Conservation (phyloP, 1,284 basidiomycete species). For the Tremellales sp. region DNA sequence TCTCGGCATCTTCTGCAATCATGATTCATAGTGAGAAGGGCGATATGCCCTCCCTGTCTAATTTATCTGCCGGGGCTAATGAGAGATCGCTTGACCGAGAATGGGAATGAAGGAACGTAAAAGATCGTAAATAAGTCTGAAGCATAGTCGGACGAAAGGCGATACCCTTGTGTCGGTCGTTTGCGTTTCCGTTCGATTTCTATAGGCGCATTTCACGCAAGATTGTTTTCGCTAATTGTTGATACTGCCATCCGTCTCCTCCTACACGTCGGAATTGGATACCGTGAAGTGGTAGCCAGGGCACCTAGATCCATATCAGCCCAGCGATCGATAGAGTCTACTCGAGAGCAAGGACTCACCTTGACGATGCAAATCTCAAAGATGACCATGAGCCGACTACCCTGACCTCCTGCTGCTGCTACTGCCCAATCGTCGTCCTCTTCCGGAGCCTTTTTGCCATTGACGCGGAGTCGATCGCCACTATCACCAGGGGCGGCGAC, state of each 20-base stretch:
- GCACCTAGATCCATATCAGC: constrained; percentile 63
- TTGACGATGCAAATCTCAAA: constrained; percentile 95
- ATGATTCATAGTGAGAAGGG: no score
- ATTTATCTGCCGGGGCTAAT: no score
- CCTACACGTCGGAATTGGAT: constrained; percentile 90
- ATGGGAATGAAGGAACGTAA: no score
- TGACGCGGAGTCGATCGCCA: constrained; percentile 6
- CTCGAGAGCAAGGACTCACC: constrained; percentile 53
- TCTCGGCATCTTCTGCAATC: no score
- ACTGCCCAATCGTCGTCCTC: constrained; percentile 64
- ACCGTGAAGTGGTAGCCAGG: constrained; percentile 87
- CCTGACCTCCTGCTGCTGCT: constrained; percentile 52
- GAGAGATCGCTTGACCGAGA: no score
- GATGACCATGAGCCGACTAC: constrained; percentile 71
- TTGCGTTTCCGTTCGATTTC: no score
- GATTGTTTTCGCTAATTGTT: constrained; percentile 91
- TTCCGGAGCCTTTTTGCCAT: constrained; percentile 51
- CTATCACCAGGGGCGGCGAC: constrained; percentile 2
- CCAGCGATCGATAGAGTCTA: constrained; percentile 6
- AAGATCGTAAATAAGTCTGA: no score
- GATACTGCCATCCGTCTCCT: constrained; percentile 96
- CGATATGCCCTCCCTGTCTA: no score
- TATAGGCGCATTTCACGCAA: constrained; percentile 87
- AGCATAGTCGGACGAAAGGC: no score
- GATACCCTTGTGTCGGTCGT: background rate